A percentile compares a stretch with the other conserved stretches of the same genome.
phyloP scores from a whole-genome alignment of 2,329 filamentous ascomycete species.

The Apiospora hydei region DNA sequence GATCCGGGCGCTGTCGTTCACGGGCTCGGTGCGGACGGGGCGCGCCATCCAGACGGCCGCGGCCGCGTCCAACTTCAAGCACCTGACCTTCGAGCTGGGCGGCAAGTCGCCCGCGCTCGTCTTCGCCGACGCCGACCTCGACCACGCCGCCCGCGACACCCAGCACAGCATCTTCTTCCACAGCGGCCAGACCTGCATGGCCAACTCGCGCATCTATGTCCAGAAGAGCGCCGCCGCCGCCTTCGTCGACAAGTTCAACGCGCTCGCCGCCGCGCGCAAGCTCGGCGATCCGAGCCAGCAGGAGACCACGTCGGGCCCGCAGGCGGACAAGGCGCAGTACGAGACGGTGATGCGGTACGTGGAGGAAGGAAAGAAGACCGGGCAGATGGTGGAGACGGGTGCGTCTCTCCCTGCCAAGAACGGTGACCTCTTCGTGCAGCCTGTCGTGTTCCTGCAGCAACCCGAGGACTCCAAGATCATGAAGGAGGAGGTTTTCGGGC shows the following conservation, averaged over 20 bases:
- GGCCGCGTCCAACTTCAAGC: constrained; percentile 68
- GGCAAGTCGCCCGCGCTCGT: constrained; percentile 71
- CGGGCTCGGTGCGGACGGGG: constrained; percentile 75
- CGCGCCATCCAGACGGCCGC: constrained; percentile 77
- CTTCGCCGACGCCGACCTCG: constrained; percentile 70
- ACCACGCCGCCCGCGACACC: constrained; percentile 64
- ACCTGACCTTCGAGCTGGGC: constrained; percentile 71
- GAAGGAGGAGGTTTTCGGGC: constrained; percentile 70
- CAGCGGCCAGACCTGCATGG: constrained; percentile 67
- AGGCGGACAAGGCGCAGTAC: constrained; percentile 59
- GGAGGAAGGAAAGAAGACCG: constrained; percentile 50
- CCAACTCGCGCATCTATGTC: constrained; percentile 65
- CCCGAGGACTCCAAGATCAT: constrained; percentile 55
- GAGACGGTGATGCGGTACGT: constrained; percentile 54
- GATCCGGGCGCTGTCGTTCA: constrained; percentile 79
- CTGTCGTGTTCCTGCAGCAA: constrained; percentile 54
- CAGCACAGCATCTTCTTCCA: constrained; percentile 56
- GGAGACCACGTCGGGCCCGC: constrained; percentile 51
- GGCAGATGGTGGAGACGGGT: constrained; percentile 34
- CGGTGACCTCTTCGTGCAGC: constrained; percentile 50
- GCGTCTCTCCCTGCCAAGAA: constrained; percentile 31
- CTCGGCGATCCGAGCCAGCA: constrained; percentile 46
- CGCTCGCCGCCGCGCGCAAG: constrained; percentile 48
- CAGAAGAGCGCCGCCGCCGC: constrained; percentile 57
- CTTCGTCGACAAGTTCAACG: constrained; percentile 67